Evolutionary conservation across 768 basidiomycete species (phyloP).

Genomic region (Baorangia bicolor): DNA sequence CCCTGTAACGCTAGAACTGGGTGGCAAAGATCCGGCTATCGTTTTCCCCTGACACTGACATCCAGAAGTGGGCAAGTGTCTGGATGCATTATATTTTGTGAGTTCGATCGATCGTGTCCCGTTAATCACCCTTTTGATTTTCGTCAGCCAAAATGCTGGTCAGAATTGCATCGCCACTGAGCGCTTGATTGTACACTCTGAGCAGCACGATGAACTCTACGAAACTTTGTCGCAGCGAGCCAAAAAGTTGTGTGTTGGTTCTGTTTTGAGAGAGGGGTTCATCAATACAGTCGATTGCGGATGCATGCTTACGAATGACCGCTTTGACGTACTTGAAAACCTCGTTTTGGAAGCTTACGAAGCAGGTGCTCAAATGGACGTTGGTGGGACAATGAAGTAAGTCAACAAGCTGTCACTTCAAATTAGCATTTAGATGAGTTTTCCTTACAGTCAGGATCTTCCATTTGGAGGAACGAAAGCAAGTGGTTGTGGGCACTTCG

Average conservation of each 20-base stretch:
- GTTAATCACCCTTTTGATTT: background rate
- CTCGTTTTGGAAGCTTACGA: slow-evolving; percentile 69
- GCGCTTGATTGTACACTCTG: slow-evolving; percentile 80
- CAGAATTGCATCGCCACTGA: slow-evolving; percentile 99
- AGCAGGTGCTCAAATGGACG: slow-evolving; percentile 59
- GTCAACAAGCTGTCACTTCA: slow-evolving; percentile 26
- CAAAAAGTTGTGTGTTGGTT: slow-evolving; percentile 70
- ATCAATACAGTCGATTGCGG: slow-evolving; percentile 80
- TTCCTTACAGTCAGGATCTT: slow-evolving; percentile 67
- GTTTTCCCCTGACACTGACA: slow-evolving; percentile 83
- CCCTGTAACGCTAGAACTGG: slow-evolving; percentile 91
- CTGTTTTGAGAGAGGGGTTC: slow-evolving; percentile 72
- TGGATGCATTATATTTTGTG: slow-evolving; percentile 94
- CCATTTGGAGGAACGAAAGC: slow-evolving; percentile 94
- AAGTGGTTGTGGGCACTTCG: slow-evolving; percentile 93
- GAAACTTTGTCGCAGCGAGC: slow-evolving; percentile 63
- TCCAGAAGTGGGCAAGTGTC: slow-evolving; percentile 73
- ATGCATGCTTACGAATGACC: slow-evolving; percentile 75
- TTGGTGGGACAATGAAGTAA: slow-evolving; percentile 75
- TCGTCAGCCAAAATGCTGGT: slow-evolving; percentile 78
- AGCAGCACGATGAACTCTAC: slow-evolving; percentile 75
- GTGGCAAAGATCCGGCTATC: slow-evolving; percentile 92
- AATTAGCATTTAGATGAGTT: background rate
- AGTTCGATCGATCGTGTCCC: slow-evolving; percentile 31
- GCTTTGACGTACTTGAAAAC: slow-evolving; percentile 66